These are phyloP conservation scores for Amanita thiersii DNA, from an alignment of 768 basidiomycete genomes.

Conservation along the genomic window DNA sequence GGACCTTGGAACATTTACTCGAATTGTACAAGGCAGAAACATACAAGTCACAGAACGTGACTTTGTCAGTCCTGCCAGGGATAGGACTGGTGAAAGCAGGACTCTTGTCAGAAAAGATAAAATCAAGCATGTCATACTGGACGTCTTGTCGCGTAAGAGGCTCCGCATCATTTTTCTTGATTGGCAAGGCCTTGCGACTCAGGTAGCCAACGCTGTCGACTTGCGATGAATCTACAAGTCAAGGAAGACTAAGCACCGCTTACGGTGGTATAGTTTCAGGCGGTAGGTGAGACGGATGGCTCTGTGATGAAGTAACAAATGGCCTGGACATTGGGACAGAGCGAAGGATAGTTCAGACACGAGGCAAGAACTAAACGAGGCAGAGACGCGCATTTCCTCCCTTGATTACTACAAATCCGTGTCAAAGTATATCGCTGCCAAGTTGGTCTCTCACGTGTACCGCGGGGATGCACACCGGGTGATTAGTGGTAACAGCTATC, in stretches of 20 bases:
- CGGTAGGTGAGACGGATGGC: slow-evolving; percentile 29
- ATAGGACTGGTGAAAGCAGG: slow-evolving; percentile 65
- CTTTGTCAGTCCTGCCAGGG: slow-evolving; percentile 38
- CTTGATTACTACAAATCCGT: slow-evolving; percentile 8
- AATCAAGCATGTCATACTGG: slow-evolving; percentile 76
- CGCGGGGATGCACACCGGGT: slow-evolving; percentile 15
- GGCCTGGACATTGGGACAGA: slow-evolving; percentile 36
- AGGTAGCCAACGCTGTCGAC: slow-evolving; percentile 44
- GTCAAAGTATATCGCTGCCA: slow-evolving; percentile 18
- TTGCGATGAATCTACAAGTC: slow-evolving; percentile 10
- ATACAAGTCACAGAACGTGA: slow-evolving; percentile 80
- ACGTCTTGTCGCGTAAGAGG: slow-evolving; percentile 78
- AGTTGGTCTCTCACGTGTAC: slow-evolving; percentile 29
- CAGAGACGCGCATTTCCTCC: slow-evolving; percentile 9
- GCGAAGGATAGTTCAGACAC: slow-evolving; percentile 21
- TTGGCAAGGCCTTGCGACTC: slow-evolving; percentile 65
- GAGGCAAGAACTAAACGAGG: slow-evolving; percentile 22
- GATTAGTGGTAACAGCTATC: slow-evolving; percentile 13
- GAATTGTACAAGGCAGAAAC: slow-evolving; percentile 75
- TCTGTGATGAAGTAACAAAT: slow-evolving; percentile 20
- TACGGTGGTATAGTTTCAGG: slow-evolving; percentile 48
- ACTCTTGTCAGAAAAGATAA: slow-evolving; percentile 66
- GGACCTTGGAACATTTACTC: slow-evolving; percentile 77
- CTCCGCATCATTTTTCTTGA: slow-evolving; percentile 78
- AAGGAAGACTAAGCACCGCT: slow-evolving; percentile 17